A percentile compares a stretch with the other conserved stretches of the same genome.
phyloP scores from a whole-genome alignment of 352 stramenopile genomes.

The Phytophthora aleatoria region DNA sequence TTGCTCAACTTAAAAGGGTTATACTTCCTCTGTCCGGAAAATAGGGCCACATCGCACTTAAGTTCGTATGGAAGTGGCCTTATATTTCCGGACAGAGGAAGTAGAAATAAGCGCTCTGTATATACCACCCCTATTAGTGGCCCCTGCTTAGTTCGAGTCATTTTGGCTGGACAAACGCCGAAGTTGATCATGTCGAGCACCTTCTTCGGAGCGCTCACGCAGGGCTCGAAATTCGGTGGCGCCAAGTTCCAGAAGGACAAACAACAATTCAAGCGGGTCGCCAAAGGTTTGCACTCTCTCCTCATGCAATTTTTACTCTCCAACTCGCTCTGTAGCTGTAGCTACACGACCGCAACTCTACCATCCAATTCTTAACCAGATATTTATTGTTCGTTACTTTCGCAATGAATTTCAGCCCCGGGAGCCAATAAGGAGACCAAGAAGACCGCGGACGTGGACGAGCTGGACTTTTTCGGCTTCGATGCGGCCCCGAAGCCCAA shows the following conservation, averaged over 20 bases:
- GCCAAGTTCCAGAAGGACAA: constrained; percentile 64
- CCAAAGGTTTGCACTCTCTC: constrained; percentile 13
- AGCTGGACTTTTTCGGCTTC: constrained; percentile 86
- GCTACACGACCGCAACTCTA: not conserved
- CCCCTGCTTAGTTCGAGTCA: not conserved
- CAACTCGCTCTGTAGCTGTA: constrained; percentile 12
- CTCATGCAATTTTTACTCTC: constrained; percentile 7
- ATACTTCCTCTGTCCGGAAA: too few species aligned
- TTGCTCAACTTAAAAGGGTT: constrained; percentile 1
- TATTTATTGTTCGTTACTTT: constrained; percentile 5
- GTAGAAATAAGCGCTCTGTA: not conserved
- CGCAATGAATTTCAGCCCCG: constrained; percentile 15
- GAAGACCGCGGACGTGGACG: constrained; percentile 41
- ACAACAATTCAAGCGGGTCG: constrained; percentile 53
- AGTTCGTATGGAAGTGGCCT: too few species aligned
- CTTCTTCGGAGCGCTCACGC: constrained; percentile 76
- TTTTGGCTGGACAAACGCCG: constrained; percentile 36
- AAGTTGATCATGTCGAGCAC: constrained; percentile 54
- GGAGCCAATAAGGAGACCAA: constrained; percentile 18
- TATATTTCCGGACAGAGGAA: too few species aligned
- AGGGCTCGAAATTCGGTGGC: constrained; percentile 70
- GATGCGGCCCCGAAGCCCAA: constrained; percentile 44
- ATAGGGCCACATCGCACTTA: too few species aligned
- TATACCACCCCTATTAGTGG: constrained; percentile 1
- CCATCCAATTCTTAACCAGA: constrained; percentile 5